A percentile compares a stretch with the other conserved stretches of the same genome.
phyloP scores from a whole-genome alignment of 768 basidiomycete species.

The Macrocybe gigantea region DNA sequence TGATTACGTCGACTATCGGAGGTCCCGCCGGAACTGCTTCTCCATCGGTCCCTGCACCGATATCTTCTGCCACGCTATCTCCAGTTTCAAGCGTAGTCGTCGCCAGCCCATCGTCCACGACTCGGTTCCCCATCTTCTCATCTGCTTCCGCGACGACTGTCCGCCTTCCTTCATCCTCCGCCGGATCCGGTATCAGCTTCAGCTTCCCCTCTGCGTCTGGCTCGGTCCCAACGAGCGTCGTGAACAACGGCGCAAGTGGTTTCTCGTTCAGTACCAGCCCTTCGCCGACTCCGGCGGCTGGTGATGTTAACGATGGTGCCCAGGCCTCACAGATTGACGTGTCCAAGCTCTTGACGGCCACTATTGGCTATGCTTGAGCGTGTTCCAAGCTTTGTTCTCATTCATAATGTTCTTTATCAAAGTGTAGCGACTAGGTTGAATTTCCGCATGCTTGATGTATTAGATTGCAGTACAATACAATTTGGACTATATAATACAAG shows the following conservation, averaged over 20 bases:
- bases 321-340: constrained; percentile 7
- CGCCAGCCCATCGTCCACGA: background rate
- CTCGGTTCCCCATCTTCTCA: constrained; percentile 5
- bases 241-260: background rate
- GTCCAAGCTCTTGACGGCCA: constrained; percentile 12
- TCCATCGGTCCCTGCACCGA: background rate
- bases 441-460: no score
- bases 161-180: background rate
- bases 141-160: constrained; percentile 2
- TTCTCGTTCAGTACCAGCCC: constrained; percentile 8
- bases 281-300: constrained; percentile 7
- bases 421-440: no score
- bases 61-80: background rate
- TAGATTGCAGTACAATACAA: no score
- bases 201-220: constrained; percentile 4
- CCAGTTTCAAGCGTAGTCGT: background rate
- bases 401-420: no score
- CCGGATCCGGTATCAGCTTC: constrained; percentile 3
- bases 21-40: background rate
- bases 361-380: background rate
- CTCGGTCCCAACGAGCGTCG: background rate
- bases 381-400: background rate
- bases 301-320: constrained; percentile 6
- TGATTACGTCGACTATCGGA: constrained; percentile 1
- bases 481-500: no score